Evolutionary conservation across 2,329 filamentous ascomycete genomes (phyloP), one percentile per base, ranked within the genome.

Genomic region (Kalmusia sp.): DNA sequence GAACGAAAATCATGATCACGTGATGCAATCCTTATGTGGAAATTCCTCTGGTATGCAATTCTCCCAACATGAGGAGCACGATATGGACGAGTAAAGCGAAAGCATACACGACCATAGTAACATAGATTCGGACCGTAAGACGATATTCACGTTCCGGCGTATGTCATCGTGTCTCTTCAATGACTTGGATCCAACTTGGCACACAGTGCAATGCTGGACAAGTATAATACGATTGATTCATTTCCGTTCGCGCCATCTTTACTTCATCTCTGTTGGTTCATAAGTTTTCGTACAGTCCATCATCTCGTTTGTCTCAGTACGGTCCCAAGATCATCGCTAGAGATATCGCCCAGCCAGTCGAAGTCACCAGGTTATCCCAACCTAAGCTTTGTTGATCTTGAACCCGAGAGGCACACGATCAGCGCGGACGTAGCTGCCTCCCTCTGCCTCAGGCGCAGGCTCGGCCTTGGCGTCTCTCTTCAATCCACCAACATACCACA

Each of bases 311-410:
- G 8, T 48, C 22, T 35, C 31, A 6, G 30, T n/a, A 33, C 30
- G 34, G 30, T 11, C 30, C 4, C 15, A 14, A 12, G 9, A 33
- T 14, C 4, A 14, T 33, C 9, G 28, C 14, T 30, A 14, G 14
- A 7, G 28, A 14, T 7, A 14, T 30, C 28, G 28, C 9, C 12
- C 30, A 14, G 30, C 15, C 15, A 15, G 15, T 33, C 30, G 30
- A 14, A 11, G 30, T 33, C 4, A 4, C 11, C 9, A 15, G 9
- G 4, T 33, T 12, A 12, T 33, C 4, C 30, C 15, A 17, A 21
- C 21, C n/a, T 34, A 35, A 8, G 30, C 40, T 22, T 45, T 54
- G 38, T 38, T 39, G 21, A 54, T 51, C 33, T 54, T 51, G 46
- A 51, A 54, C 1, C 51, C 46, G 15, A 54, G 40, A 38, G 40